phyloP scores from a whole-genome alignment of 345 rosid genomes.

The Linum usitatissimum region DNA sequence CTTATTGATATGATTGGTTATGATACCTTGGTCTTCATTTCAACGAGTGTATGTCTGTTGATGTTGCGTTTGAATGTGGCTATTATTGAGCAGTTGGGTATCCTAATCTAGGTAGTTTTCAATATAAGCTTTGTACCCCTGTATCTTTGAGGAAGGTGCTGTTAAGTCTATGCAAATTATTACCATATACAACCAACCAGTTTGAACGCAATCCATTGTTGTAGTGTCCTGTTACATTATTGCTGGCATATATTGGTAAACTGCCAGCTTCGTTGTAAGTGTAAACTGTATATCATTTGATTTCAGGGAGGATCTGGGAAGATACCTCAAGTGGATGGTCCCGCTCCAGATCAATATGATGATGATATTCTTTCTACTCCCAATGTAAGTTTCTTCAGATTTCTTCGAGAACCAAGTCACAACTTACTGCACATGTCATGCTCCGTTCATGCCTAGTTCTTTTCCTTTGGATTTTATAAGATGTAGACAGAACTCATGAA shows the following conservation, averaged over 20 bases:
- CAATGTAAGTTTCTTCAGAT: constrained; percentile 43
- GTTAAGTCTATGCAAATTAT: background rate
- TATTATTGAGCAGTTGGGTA: background rate
- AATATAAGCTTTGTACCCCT: background rate
- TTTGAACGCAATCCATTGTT: background rate
- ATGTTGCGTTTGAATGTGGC: background rate
- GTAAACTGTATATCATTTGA: constrained; percentile 5
- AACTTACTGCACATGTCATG: background rate
- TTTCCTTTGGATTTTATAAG: no score
- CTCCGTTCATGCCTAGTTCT: background rate
- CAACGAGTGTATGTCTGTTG: background rate
- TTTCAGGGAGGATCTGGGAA: constrained; percentile 30
- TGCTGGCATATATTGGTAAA: background rate
- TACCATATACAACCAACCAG: background rate
- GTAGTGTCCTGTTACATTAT: background rate
- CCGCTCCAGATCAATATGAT: constrained; percentile 87
- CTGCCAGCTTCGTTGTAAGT: background rate
- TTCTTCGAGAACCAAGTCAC: background rate
- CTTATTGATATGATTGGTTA: background rate
- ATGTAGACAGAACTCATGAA: no score
- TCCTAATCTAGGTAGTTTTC: background rate
- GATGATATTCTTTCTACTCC: constrained; percentile 73
- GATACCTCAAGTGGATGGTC: constrained; percentile 92
- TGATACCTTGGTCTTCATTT: no score
- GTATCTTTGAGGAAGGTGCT: background rate